Evolutionary conservation across 2,329 filamentous ascomycete species (phyloP), one percentile per base, ranked within the genome.

Genomic region (Aspergillus brunneoviolaceus): DNA sequence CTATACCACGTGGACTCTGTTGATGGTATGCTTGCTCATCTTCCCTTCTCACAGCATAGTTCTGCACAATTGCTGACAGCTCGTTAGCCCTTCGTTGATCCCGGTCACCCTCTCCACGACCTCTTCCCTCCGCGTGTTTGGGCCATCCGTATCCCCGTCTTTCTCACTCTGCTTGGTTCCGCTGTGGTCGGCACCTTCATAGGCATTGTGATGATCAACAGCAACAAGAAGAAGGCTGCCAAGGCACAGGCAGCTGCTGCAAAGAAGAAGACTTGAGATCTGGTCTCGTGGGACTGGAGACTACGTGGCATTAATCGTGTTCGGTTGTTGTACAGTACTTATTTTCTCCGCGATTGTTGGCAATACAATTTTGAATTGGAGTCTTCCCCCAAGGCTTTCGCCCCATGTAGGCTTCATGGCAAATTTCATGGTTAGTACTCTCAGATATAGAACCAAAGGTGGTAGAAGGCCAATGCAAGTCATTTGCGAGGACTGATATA

Each of bases 141-240:
- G 95, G 95, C 95, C 62, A 96, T 99, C 76, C 93, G 95, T 77
- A 95, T 99, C 73, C 95, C 95, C 69, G 94, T 99, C 70, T 96
- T 99, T 76, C 88, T 99, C 68, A 89, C 97, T 65, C 87, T 99
- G 51, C 84, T 99, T 67, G 93, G 89, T 65, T 93, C 89, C 62
- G 92, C 95, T 61, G 92, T 99, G 61, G 94, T 99, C 63, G 95
- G 95, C 65, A 96, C 92, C 62, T 99, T 99, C 83, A 84, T 99
- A 68, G 89, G 90, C 71, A 88, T 96, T 74, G 94, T 99, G 73
- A 99, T 99, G 95, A 98, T 99, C 81, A 87, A 91, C 77, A 98
- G 94, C 84, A 97, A 97, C 84, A 85, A 90, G 77, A 98, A 98
- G 87, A 97, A 95, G 87, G 92, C 92, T 3, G 88, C 92, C 68